These are phyloP conservation scores for Mortierella hygrophila DNA, from an alignment of 192 early-diverging fungal species.

Conservation along the genomic window DNA sequence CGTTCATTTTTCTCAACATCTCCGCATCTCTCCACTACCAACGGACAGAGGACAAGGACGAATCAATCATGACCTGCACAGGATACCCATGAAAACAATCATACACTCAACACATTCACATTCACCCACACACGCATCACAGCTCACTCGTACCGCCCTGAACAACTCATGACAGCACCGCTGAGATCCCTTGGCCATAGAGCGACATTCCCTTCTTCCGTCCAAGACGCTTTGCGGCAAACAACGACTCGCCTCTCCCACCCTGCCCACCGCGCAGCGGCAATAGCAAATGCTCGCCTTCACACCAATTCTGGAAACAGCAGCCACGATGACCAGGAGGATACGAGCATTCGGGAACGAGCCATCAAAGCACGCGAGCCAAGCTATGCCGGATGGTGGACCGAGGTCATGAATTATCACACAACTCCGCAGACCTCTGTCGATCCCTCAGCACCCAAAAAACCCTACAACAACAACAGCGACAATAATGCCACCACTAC, in stretches of 20 bases:
- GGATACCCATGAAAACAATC: not conserved
- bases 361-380: constrained; percentile 33
- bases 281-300: not conserved
- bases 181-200: not conserved
- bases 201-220: not conserved
- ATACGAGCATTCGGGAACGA: constrained; percentile 2
- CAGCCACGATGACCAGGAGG: not conserved
- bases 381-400: constrained; percentile 53
- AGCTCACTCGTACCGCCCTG: not conserved
- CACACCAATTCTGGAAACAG: not conserved
- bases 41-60: constrained; percentile 1
- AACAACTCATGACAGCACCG: constrained; percentile 1
- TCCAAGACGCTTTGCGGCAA: not conserved
- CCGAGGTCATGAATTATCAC: constrained; percentile 34
- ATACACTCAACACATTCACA: not conserved
- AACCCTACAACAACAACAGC: not conserved
- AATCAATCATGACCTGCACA: not conserved
- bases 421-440: constrained; percentile 15
- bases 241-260: not conserved
- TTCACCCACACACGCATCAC: not conserved
- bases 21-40: not conserved
- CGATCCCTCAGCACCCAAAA: constrained; percentile 7
- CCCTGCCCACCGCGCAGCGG: not conserved
- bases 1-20: not conserved
- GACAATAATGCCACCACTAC: not conserved